A percentile compares a stretch with the other conserved stretches of the same genome.
These are phyloP conservation scores for Cutaneotrichosporon dermatis DNA, from an alignment of 1,284 basidiomycete genomes.

Conservation along the genomic window DNA sequence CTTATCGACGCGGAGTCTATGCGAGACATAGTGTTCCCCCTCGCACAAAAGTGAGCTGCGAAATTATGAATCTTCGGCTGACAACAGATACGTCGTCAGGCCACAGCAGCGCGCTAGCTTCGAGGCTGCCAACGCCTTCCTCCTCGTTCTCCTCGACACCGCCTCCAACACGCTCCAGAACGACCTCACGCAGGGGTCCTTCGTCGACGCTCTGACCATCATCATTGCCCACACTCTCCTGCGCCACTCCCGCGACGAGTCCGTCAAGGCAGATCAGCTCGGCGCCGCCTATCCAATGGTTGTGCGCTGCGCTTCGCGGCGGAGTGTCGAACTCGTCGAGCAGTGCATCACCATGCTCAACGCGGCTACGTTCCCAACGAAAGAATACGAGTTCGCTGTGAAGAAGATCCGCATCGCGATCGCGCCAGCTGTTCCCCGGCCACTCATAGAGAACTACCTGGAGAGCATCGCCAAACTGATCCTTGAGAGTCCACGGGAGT, in stretches of 20 bases:
- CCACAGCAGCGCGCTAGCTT: slow-evolving; percentile 27
- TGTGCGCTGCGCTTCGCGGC: slow-evolving; percentile 19
- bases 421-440: slow-evolving; percentile 18
- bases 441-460: slow-evolving; percentile 23
- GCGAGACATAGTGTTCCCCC: slow-evolving; percentile 18
- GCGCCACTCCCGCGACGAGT: slow-evolving; percentile 18
- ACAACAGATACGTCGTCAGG: slow-evolving; percentile 25
- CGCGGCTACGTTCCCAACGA: slow-evolving; percentile 6
- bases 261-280: slow-evolving; percentile 31
- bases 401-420: slow-evolving; percentile 20
- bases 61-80: neutral
- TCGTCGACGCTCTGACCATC: slow-evolving; percentile 26
- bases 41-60: slow-evolving; percentile 26
- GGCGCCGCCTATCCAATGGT: slow-evolving; percentile 26
- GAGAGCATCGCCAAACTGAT: slow-evolving; percentile 24
- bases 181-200: slow-evolving; percentile 14
- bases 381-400: slow-evolving; percentile 13
- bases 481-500: slow-evolving; percentile 9
- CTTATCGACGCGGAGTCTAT: slow-evolving; percentile 22
- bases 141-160: slow-evolving; percentile 25
- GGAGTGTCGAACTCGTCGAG: slow-evolving; percentile 12
- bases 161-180: slow-evolving; percentile 13
- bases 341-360: slow-evolving; percentile 9
- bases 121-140: slow-evolving; percentile 35
- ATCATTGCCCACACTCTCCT: slow-evolving; percentile 27